Base-by-base conservation (phyloP, 495 filamentous ascomycete species). In the Talaromyces liani region DNA sequence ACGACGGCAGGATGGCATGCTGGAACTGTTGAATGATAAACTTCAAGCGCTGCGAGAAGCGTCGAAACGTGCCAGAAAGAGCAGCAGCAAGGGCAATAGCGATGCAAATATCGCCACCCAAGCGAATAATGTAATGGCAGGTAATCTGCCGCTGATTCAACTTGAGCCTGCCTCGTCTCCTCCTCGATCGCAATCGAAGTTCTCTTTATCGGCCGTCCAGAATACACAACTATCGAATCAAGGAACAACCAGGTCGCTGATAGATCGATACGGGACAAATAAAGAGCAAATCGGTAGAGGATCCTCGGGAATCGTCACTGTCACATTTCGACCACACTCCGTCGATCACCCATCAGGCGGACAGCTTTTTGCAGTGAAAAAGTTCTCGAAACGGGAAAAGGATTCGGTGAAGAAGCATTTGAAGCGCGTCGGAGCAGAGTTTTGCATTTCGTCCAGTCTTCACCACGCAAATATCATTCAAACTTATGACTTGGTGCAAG, bases 291-390 rank as follows among this genome's bases (percentile, higher is more conserved):
- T 64, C 24, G 63, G 63, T 34, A 34, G 63, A 12, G 63, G 63
- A 18, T 64, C 63, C 22, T 64, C 63, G 3, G 63, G 63, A 1
- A 55, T 64, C 1, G 63, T 64, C 25, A 58, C 53, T 4, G 63
- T 64, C 8, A 58, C 55, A 4, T 59, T 59, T 25, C 55, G 29
- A 33, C 63, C 63, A 49, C 53, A 59, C 34, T 64, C 54, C 9
- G 24, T 33, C 41, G 63, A 64, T 9, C 45, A 57, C 31, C 63
- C 63, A 5, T 60, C 53, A 6, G 63, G 63, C 25, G 63, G 63
- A n/a, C 63, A 64, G n/a, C 63, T 64, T n/a, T 64, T 64, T 36
- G 63, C 63, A 2, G 63, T 64, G 8, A 64, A 64, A 20, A 64
- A 64, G 20, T 64, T 64, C 20, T 25, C 34, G 7, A 56, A 54